Base-by-base conservation (phyloP, 331 rosid species). In the Saraca asoca region DNA sequence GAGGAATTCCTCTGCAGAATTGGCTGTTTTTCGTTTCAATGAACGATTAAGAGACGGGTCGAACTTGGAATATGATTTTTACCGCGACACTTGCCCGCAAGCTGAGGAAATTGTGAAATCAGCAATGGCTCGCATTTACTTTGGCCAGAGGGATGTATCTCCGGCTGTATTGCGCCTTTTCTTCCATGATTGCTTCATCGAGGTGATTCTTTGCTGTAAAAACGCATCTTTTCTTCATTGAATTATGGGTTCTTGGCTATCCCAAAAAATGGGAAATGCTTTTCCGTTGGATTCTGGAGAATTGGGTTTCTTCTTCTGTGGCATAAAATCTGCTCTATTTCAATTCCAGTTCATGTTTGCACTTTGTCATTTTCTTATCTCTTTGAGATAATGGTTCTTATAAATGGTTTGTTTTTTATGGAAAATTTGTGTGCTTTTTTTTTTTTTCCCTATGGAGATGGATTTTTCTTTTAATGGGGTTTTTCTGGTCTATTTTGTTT, bases 121-220 rank as follows among this genome's bases (percentile, higher is more conserved):
- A 0, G 38, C 73, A 0, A 73, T 85, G 38, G 67, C 90, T 59
- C 80, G 75, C 48, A 19, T 90, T 2, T 82, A 84, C 85, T 63
- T 75, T 13, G 81, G 75, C 15, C 83, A 80, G 4, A 69, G 76
- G 15, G 82, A 84, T 9, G 72, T 80, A 33, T 70, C 96, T 1
- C 80, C 97, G 0, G 81, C 86, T 66, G 79, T 93, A 15, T 86
- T 93, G 4, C 94, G 95, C 44, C 95, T 93, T 61, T 87, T 85
- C 79, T 90, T 93, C 66, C 97, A 90, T 24, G 98, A 93, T 17
- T 93, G 98, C 84, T 93, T 93, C 81, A 79, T 90, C 48, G 68
- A 82, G 85, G 97, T 82, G 53, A 12, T 51, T 10, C 1, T 43
- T 19, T 20, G 13, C 16, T 11, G 10, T 9, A 5, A 35, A 7